Evolutionary conservation across 805 yeast species (phyloP).

Genomic region (Myxozyma neotropica): DNA sequence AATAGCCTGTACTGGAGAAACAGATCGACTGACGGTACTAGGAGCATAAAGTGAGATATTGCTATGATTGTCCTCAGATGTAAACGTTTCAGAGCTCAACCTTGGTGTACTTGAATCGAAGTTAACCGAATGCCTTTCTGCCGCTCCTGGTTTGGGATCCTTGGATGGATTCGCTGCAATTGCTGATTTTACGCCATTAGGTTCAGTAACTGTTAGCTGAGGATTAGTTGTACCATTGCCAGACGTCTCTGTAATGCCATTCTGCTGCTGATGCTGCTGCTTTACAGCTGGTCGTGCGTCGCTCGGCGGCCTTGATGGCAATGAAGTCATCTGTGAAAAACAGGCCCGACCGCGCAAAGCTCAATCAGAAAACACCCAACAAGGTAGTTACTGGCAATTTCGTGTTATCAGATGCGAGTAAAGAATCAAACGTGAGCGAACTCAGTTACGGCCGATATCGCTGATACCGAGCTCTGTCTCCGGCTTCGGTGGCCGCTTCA

Average conservation of each 20-base stretch:
- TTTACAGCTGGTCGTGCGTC: background rate
- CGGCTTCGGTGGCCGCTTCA: too few species aligned
- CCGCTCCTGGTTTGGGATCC: background rate
- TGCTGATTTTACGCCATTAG: constrained; percentile 1
- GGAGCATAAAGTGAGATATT: constrained; percentile 3
- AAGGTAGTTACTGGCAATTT: too few species aligned
- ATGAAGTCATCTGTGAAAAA: constrained; percentile 14
- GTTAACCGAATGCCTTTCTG: background rate
- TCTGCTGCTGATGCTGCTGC: background rate
- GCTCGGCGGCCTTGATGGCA: constrained; percentile 17
- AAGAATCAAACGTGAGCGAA: too few species aligned
- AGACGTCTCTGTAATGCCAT: background rate
- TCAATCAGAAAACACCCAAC: too few species aligned
- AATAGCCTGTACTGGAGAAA: background rate
- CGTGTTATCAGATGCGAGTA: too few species aligned
- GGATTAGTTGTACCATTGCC: background rate
- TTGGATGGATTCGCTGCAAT: background rate
- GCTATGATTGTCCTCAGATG: background rate
- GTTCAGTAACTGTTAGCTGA: background rate
- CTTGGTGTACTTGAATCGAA: background rate
- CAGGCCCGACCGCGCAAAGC: background rate
- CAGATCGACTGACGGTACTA: background rate
- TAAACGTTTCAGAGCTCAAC: constrained; percentile 1
- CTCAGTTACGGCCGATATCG: too few species aligned
- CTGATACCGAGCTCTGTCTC: too few species aligned